Evolutionary conservation across 2,329 filamentous ascomycete genomes (phyloP).

Genomic region (Aspergillus sp.): DNA sequence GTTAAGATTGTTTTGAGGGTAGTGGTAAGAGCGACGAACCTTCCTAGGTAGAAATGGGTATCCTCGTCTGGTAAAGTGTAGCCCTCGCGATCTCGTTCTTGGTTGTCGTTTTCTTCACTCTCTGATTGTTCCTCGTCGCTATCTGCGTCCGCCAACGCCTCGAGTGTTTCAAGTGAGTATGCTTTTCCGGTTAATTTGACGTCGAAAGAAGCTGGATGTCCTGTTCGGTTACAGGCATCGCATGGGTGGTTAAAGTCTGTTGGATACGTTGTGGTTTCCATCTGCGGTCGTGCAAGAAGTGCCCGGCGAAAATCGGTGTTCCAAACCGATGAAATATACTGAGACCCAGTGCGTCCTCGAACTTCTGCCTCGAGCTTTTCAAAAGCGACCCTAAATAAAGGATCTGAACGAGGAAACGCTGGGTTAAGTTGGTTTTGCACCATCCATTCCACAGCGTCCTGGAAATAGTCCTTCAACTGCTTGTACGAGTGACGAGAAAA

Average conservation of each 20-base stretch:
- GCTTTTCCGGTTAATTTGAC: slow-evolving; percentile 64
- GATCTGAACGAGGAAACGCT: slow-evolving; percentile 62
- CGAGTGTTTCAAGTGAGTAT: slow-evolving; percentile 66
- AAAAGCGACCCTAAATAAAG: slow-evolving; percentile 68
- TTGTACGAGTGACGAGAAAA: slow-evolving; percentile 67
- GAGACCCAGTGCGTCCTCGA: slow-evolving; percentile 65
- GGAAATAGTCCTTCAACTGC: slow-evolving; percentile 71
- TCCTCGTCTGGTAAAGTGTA: slow-evolving; percentile 45
- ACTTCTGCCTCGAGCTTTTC: slow-evolving; percentile 71
- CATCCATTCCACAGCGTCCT: slow-evolving; percentile 75
- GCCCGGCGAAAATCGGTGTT: slow-evolving; percentile 64
- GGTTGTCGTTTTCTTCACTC: slow-evolving; percentile 32
- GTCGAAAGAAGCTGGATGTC: slow-evolving; percentile 66
- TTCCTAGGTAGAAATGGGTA: slow-evolving; percentile 54
- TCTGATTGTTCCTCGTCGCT: slow-evolving; percentile 40
- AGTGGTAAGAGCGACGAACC: slow-evolving; percentile 29
- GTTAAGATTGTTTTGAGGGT: not conserved
- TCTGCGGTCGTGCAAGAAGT: slow-evolving; percentile 64
- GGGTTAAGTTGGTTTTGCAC: slow-evolving; percentile 77
- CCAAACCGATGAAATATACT: slow-evolving; percentile 72
- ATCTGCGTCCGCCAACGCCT: slow-evolving; percentile 56
- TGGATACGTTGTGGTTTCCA: slow-evolving; percentile 52
- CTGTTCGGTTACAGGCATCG: slow-evolving; percentile 68
- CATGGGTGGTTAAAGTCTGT: slow-evolving; percentile 53
- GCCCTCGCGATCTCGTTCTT: slow-evolving; percentile 46